Conservation (phyloP, 2,329 filamentous ascomycete genomes). For the Macroventuria anomochaeta region DNA sequence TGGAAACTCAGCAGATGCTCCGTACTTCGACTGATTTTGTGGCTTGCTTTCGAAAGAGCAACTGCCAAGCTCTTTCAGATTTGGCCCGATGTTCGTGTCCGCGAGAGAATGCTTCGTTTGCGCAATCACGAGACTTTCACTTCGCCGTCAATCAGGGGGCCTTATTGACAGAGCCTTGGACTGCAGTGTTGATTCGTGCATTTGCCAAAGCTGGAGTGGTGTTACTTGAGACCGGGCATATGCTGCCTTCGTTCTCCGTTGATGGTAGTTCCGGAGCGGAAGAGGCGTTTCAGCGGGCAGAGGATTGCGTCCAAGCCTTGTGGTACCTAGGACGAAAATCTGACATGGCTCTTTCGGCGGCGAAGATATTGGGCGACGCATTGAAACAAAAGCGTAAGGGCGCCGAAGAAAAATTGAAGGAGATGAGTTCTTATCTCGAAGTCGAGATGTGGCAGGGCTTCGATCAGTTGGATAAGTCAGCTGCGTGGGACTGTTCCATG, state of each 20-base stretch:
- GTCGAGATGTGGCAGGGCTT: slow-evolving; percentile 37
- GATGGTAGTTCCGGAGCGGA: slow-evolving; percentile 14
- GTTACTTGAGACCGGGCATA: slow-evolving; percentile 48
- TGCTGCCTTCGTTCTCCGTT: slow-evolving; percentile 9
- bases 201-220: slow-evolving; percentile 58
- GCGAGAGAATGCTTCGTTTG: slow-evolving; percentile 32
- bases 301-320: slow-evolving; percentile 60
- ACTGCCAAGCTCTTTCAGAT: slow-evolving; percentile 56
- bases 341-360: slow-evolving; percentile 56
- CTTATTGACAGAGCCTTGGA: slow-evolving; percentile 67
- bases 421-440: slow-evolving; percentile 35
- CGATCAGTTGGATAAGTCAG: slow-evolving; percentile 27
- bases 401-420: slow-evolving; percentile 29
- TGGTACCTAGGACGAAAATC: slow-evolving; percentile 64
- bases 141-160: slow-evolving; percentile 62
- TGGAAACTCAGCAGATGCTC: slow-evolving; percentile 29
- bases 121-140: slow-evolving; percentile 56
- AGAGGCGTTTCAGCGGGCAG: slow-evolving; percentile 49
- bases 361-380: slow-evolving; percentile 47
- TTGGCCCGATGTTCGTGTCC: slow-evolving; percentile 57
- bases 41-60: slow-evolving; percentile 52
- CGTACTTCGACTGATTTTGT: slow-evolving; percentile 46
- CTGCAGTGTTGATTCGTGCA: slow-evolving; percentile 60
- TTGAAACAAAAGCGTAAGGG: slow-evolving; percentile 38
- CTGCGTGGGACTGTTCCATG: slow-evolving; percentile 28